phyloP scores from a whole-genome alignment of 768 basidiomycete genomes.

The Boletales sp. region DNA sequence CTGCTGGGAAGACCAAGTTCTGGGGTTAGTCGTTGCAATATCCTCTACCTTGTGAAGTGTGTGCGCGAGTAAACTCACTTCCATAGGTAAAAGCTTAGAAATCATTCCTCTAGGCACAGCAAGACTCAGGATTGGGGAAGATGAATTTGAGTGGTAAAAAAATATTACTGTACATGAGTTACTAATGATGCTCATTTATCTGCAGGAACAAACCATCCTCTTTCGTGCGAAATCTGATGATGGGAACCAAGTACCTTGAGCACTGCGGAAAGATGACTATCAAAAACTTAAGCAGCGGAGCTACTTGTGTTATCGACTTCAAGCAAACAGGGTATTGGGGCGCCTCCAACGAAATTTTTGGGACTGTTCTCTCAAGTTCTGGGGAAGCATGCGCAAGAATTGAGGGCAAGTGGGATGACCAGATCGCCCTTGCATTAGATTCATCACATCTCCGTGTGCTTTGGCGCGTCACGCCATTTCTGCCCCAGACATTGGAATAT shows the following conservation, averaged over 20 bases:
- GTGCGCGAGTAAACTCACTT: slow-evolving; percentile 15
- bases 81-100: slow-evolving; percentile 81
- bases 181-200: background rate
- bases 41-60: slow-evolving; percentile 5
- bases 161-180: background rate
- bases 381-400: slow-evolving; percentile 57
- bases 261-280: slow-evolving; percentile 79
- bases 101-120: slow-evolving; percentile 77
- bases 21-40: slow-evolving; percentile 59
- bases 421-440: slow-evolving; percentile 65
- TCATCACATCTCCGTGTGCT: slow-evolving; percentile 67
- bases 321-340: slow-evolving; percentile 86
- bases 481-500: slow-evolving; percentile 62
- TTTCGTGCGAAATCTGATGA: slow-evolving; percentile 86
- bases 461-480: slow-evolving; percentile 75
- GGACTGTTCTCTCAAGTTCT: slow-evolving; percentile 49
- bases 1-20: slow-evolving; percentile 84
- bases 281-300: slow-evolving; percentile 52
- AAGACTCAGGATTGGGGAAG: slow-evolving; percentile 60
- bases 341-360: slow-evolving; percentile 67
- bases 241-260: slow-evolving; percentile 88
- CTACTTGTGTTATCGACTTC: slow-evolving; percentile 74
- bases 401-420: slow-evolving; percentile 92
- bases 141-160: slow-evolving; percentile 68
- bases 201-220: slow-evolving; percentile 81